A percentile compares a stretch with the other conserved stretches of the same genome.
These are phyloP conservation scores for Physaria fendleri DNA, from an alignment of 345 rosid species.

Conservation along the genomic window DNA sequence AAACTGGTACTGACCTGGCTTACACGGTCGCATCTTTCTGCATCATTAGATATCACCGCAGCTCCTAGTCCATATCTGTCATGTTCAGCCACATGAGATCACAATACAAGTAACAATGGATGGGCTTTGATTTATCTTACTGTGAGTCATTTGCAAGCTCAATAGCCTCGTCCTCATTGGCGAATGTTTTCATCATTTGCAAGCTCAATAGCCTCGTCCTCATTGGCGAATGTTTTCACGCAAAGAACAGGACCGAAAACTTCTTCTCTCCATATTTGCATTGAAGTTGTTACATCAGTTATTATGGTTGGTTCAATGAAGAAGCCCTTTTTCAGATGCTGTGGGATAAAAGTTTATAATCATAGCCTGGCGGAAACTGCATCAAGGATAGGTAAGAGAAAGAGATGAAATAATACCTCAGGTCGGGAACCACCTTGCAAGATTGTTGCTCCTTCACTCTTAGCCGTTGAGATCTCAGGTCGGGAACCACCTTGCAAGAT, in stretches of 20 bases:
- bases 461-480: conserved; percentile 79
- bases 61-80: conserved; percentile 76
- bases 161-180: conserved; percentile 87
- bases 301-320: conserved; percentile 78
- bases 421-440: conserved; percentile 74
- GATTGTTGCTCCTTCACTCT: conserved; percentile 86
- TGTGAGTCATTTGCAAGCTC: conserved; percentile 87
- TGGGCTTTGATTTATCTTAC: conserved; percentile 38
- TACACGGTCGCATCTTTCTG: conserved; percentile 84
- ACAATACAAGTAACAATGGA: background rate
- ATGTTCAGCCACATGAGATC: conserved; percentile 6
- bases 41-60: conserved; percentile 86
- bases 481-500: conserved; percentile 68
- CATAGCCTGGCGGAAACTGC: conserved; percentile 10
- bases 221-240: conserved; percentile 70
- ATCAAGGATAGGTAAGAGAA: conserved; percentile 1
- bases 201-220: conserved; percentile 95
- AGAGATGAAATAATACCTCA: conserved; percentile 38
- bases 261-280: conserved; percentile 99
- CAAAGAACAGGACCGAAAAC: conserved; percentile 95
- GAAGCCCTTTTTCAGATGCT: conserved; percentile 82
- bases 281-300: conserved; percentile 66
- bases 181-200: conserved; percentile 80
- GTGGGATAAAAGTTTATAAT: conserved; percentile 13
- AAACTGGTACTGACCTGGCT: conserved; percentile 56